Base-by-base conservation (phyloP, 176 grass and related monocot species). In the Oryza longistaminata region DNA sequence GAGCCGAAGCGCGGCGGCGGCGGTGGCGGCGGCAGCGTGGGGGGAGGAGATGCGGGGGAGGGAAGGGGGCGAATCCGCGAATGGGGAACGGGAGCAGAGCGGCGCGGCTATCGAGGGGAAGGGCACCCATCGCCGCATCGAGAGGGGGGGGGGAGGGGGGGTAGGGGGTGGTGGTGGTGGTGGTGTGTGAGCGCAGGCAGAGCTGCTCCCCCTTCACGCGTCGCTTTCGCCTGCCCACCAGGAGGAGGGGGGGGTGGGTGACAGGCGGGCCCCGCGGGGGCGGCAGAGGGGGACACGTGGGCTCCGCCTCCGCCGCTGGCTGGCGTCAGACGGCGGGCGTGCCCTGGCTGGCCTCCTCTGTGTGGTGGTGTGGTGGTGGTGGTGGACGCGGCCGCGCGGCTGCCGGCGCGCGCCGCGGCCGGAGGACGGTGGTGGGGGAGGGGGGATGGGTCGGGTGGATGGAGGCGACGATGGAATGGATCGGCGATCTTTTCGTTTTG, bases 61-160 rank as follows among this genome's bases (percentile, higher is more conserved):
- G 69, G 83, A 66, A 17, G 1, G 34, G 0, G 34, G 34, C 34
- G 34, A 37, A 37, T 37, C 35, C 6, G 90, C 85, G 43, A 85
- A 85, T 87, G 87, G 87, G 87, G 87, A 88, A 88, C 76, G 33
- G 90, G 67, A 82, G 85, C 81, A 90, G 81, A 82, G 86, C 83
- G 81, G 90, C 92, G 90, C 92, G 76, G 85, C 87, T 87, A 92
- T 92, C 92, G 87, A 94, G 84, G 82, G 89, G 85, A 89, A 58
- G 53, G 53, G 53, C 53, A 58, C 17, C 53, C 53, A 58, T 58
- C 53, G 53, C 53, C 53, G 6, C 53, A 58, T 58, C 19, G 53
- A 58, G 53, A 14, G 19, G 21, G 53, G 27, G 75, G 7, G 39
- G 0, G 7, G n/a, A n/a, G 1, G 39, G 39, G 39, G 39, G 70